Conservation (phyloP, 148 eudicot genomes). For the Salicornia ramosissima region DNA sequence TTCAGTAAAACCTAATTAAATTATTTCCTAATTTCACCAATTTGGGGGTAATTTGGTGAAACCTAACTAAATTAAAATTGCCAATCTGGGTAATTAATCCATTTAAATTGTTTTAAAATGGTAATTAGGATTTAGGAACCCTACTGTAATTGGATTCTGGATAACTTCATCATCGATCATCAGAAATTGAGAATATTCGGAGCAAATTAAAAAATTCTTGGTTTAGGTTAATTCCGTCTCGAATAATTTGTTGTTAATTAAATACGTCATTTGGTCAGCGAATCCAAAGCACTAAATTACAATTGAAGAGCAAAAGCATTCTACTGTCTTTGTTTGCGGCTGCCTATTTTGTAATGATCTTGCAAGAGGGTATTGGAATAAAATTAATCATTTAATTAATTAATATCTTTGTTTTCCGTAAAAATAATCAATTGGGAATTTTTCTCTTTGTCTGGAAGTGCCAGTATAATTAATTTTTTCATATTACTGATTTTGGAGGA, state of each 20-base stretch:
- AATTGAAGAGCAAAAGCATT: slow-evolving; percentile 7
- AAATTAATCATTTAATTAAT: neutral
- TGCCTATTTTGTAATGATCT: slow-evolving; percentile 5
- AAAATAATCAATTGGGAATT: slow-evolving; percentile 4
- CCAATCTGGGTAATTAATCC: neutral
- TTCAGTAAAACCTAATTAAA: no score
- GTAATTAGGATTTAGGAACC: no score
- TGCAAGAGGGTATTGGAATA: neutral
- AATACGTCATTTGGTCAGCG: slow-evolving; percentile 3
- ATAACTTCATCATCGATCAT: slow-evolving; percentile 2
- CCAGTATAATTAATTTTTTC: neutral
- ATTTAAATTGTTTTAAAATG: neutral
- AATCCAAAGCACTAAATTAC: slow-evolving; percentile 14
- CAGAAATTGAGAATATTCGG: slow-evolving; percentile 4
- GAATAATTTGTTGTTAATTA: slow-evolving; percentile 7
- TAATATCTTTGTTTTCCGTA: neutral
- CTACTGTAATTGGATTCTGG: slow-evolving; percentile 4
- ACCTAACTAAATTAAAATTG: neutral
- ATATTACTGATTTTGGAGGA: slow-evolving; percentile 7
- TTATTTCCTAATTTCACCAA: neutral
- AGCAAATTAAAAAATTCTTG: slow-evolving; percentile 13
- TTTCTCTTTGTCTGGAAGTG: neutral
- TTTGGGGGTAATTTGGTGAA: neutral
- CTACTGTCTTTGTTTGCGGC: slow-evolving; percentile 17
- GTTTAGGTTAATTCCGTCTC: neutral